Percentiles rank a stretch among this genome's conserved stretches.
phyloP scores from a whole-genome alignment of 2,329 filamentous ascomycete species.

The Lasiodiplodia sp. region DNA sequence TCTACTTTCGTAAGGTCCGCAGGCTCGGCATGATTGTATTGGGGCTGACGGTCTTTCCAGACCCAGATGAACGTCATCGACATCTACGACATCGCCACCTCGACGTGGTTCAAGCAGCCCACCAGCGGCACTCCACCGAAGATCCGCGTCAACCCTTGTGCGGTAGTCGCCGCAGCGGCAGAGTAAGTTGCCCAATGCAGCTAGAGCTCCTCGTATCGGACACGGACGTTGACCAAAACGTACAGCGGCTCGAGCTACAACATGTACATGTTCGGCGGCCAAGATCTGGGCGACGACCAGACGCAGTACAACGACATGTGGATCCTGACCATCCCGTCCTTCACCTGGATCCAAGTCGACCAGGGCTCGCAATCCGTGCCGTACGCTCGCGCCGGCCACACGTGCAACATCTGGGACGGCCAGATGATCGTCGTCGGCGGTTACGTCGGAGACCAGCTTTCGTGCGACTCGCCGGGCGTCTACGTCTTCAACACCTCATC shows the following conservation, averaged over 20 bases:
- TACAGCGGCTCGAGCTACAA: slow-evolving; percentile 73
- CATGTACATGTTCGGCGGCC: slow-evolving; percentile 79
- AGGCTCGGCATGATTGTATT: neutral
- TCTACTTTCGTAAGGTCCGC: slow-evolving; percentile 63
- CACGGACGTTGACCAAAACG: slow-evolving; percentile 2
- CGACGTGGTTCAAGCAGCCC: slow-evolving; percentile 76
- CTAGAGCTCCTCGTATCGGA: neutral
- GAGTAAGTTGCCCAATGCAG: slow-evolving; percentile 52
- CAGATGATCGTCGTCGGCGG: slow-evolving; percentile 84
- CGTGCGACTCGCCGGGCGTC: slow-evolving; percentile 72
- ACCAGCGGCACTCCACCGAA: slow-evolving; percentile 67
- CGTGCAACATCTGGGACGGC: slow-evolving; percentile 78
- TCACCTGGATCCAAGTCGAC: slow-evolving; percentile 78
- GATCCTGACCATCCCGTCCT: slow-evolving; percentile 80
- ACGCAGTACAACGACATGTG: slow-evolving; percentile 76
- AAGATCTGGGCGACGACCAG: slow-evolving; percentile 67
- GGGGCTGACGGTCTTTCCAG: slow-evolving; percentile 39
- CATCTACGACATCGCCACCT: slow-evolving; percentile 77
- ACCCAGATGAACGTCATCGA: slow-evolving; percentile 76
- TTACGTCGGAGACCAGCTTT: slow-evolving; percentile 65
- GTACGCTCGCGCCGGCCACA: slow-evolving; percentile 73
- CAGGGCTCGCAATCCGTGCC: slow-evolving; percentile 55
- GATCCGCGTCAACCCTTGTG: slow-evolving; percentile 70
- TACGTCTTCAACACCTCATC: slow-evolving; percentile 80
- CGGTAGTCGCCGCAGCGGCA: slow-evolving; percentile 74